These are phyloP conservation scores for Microbotryum violaceum DNA, from an alignment of 1,284 basidiomycete genomes.

Conservation along the genomic window DNA sequence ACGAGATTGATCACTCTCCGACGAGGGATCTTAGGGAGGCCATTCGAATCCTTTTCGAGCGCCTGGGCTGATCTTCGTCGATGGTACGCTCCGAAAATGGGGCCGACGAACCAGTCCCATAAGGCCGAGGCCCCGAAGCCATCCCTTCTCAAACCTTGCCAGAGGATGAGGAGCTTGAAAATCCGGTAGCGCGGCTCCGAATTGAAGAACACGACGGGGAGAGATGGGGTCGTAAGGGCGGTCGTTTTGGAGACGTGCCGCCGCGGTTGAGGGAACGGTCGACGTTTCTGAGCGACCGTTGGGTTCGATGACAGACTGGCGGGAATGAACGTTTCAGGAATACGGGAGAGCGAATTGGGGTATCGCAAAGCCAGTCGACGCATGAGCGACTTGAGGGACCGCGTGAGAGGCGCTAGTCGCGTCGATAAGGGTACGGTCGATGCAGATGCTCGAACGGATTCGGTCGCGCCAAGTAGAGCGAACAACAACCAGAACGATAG, in stretches of 20 bases:
- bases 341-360: not conserved
- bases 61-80: not conserved
- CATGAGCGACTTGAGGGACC: not conserved
- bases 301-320: not conserved
- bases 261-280: not conserved
- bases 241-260: not conserved
- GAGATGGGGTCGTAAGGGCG: not conserved
- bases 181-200: not conserved
- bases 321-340: not conserved
- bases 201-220: not conserved
- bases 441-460: not conserved
- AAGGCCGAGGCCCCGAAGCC: not conserved
- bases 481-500: not conserved
- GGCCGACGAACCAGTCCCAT: slow-evolving; percentile 1
- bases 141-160: not conserved
- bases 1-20: not conserved
- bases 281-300: too few relatives aligned
- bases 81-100: not conserved
- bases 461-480: not conserved
- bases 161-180: not conserved
- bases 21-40: too few relatives aligned
- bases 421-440: not conserved
- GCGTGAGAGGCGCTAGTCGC: not conserved
- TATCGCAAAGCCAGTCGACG: not conserved
- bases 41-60: not conserved